Evolutionary conservation across 2,329 filamentous ascomycete species (phyloP), one percentile per base, ranked within the genome.

Genomic region (Davidsoniella eucalypti): DNA sequence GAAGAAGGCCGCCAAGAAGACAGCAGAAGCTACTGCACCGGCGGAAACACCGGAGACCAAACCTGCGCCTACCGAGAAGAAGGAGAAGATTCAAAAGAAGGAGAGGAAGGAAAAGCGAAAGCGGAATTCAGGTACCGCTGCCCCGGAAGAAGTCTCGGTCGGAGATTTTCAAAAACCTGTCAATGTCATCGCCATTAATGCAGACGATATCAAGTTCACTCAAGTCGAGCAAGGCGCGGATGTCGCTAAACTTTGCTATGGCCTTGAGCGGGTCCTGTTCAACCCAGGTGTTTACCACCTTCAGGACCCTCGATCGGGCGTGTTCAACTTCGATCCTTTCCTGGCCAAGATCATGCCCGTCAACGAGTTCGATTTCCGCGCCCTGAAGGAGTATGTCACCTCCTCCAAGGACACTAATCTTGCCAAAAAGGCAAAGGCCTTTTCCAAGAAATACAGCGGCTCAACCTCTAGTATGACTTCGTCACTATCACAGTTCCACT

Each of bases 271-370:
- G 51, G 90, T 93, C n/a, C 68, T 98, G 2, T 98, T 98, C 72
- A 98, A 95, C 59, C 82, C 82, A 2, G 88, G 92, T 18, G 85
- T 95, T 37, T 94, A 95, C 62, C 81, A 86, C 47, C 74, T 98
- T 47, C 88, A 94, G 64, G 92, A 98, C 62, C 80, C 82, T 21
- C 77, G 86, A 52, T 87, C 90, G 38, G 75, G 80, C 16, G 87
- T 96, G 5, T 98, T 80, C 72, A 98, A 98, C 62, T 98, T 98
- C 59, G 90, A 98, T 61, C 92, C 93, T 0, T 95, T 95, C 60
- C 73, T 98, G 17, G 78, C 87, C 54, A 80, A 79, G 48, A 93
- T 98, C 58, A 96, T 96, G 87, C 88, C 92, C 2, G 80, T 92
- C 14, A 70, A 76, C 2, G 86, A 98, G 60, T 98, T 98, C 60